A percentile compares a stretch with the other conserved stretches of the same genome.
phyloP scores from a whole-genome alignment of 768 basidiomycete species.

The Crucibulum laeve region DNA sequence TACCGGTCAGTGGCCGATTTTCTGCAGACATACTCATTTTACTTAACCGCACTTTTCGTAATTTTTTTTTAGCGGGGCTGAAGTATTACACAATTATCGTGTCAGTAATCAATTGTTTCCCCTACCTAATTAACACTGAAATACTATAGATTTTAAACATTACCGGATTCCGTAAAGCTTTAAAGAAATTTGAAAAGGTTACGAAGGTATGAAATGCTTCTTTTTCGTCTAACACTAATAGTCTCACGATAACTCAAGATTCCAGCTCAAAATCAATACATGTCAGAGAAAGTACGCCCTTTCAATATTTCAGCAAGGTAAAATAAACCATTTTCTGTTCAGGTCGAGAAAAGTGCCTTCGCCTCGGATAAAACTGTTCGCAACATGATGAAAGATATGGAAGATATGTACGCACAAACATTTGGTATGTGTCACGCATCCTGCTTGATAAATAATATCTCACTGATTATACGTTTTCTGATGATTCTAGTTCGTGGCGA shows the following conservation, averaged over 20 bases:
- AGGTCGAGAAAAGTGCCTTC: conserved; percentile 70
- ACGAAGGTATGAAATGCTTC: conserved; percentile 43
- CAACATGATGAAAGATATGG: conserved; percentile 69
- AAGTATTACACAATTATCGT: conserved; percentile 85
- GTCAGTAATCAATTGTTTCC: conserved; percentile 34
- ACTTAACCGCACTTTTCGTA: background rate
- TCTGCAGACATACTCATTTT: no score
- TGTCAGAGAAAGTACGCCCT: conserved; percentile 61
- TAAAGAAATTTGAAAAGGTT: conserved; percentile 83
- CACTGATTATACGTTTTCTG: conserved; percentile 2
- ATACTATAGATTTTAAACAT: conserved; percentile 69
- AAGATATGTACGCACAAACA: conserved; percentile 67
- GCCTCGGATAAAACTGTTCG: conserved; percentile 57
- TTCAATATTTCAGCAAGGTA: background rate
- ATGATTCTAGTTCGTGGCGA: conserved; percentile 58
- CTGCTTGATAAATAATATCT: background rate
- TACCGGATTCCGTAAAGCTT: conserved; percentile 82
- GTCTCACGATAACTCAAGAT: no score
- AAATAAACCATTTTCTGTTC: background rate
- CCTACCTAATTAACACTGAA: background rate
- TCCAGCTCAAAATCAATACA: conserved; percentile 71
- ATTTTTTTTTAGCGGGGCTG: conserved; percentile 52
- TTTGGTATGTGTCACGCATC: conserved; percentile 54
- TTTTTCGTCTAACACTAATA: background rate
- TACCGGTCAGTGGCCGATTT: conserved; percentile 59